Conservation (phyloP, 78 protist species). For the Paulinella micropora region DNA sequence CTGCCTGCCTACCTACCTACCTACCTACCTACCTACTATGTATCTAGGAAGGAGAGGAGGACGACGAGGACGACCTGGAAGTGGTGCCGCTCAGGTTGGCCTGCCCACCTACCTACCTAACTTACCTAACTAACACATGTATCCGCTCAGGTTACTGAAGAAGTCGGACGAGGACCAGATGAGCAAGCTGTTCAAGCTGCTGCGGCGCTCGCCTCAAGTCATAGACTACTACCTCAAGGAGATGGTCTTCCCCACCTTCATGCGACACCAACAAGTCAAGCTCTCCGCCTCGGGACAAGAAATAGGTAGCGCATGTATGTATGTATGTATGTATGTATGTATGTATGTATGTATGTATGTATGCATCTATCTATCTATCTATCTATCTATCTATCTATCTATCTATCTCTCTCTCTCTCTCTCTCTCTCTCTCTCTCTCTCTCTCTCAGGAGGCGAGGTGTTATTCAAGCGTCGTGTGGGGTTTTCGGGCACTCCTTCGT, state of each 20-base stretch:
- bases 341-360: too few relatives aligned
- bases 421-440: constrained; percentile 30
- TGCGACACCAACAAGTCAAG: constrained; percentile 36
- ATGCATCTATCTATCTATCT: too few relatives aligned
- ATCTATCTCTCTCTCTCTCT: too few relatives aligned
- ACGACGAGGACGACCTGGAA: constrained; percentile 6
- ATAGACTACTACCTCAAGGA: constrained; percentile 30
- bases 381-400: too few relatives aligned
- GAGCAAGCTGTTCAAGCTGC: constrained; percentile 6
- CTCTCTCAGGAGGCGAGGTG: constrained; percentile 27
- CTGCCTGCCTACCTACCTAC: too few relatives aligned
- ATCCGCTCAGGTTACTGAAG: constrained; percentile 13
- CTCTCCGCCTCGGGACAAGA: constrained; percentile 38
- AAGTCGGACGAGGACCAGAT: constrained; percentile 33
- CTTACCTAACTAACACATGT: too few relatives aligned
- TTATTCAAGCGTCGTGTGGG: constrained; percentile 29
- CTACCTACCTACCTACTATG: too few relatives aligned
- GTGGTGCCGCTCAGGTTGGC: constrained; percentile 5
- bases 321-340: too few relatives aligned
- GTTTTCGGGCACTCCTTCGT: constrained; percentile 48
- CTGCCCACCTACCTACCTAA: too few relatives aligned
- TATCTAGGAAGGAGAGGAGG: background rate
- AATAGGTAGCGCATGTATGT: constrained; percentile 31
- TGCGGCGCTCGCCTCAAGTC: constrained; percentile 21
- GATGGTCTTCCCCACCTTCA: constrained; percentile 39